phyloP scores from a whole-genome alignment of 1,139 yeast species.

The Sugiyamaella novakii region DNA sequence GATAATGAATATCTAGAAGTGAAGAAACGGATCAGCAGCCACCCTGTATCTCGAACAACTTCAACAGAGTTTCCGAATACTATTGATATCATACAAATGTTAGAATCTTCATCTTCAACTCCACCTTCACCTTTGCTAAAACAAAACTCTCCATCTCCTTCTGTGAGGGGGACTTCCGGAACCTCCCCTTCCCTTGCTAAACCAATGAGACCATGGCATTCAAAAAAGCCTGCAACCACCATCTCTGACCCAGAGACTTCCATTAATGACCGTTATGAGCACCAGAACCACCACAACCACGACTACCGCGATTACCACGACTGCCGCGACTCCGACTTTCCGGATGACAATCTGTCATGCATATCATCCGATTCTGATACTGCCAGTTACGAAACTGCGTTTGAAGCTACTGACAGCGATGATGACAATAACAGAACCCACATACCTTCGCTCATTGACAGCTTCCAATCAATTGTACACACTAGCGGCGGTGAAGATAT shows the following conservation, averaged over 20 bases:
- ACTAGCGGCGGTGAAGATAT: not conserved
- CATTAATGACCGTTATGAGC: too few species aligned
- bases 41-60: too few species aligned
- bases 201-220: too few species aligned
- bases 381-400: conserved; percentile 18
- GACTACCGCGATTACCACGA: not conserved
- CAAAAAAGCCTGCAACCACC: too few species aligned
- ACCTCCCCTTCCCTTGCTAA: too few species aligned
- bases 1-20: conserved; percentile 18
- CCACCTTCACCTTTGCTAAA: too few species aligned
- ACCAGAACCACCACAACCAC: not conserved
- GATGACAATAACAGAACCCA: not conserved
- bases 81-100: conserved; percentile 13
- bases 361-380: conserved; percentile 9
- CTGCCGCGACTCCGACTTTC: not conserved
- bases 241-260: too few species aligned
- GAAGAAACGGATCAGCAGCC: too few species aligned
- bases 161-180: too few species aligned
- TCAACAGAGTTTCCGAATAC: too few species aligned
- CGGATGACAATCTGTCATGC: not conserved
- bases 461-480: conserved; percentile 2
- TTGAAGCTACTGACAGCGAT: conserved; percentile 19
- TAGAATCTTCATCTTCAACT: too few species aligned
- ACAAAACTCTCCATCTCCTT: too few species aligned
- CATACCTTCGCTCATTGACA: not conserved